These are phyloP conservation scores for Diutina scorzettiae DNA, from an alignment of 1,139 yeast species.

Conservation along the genomic window DNA sequence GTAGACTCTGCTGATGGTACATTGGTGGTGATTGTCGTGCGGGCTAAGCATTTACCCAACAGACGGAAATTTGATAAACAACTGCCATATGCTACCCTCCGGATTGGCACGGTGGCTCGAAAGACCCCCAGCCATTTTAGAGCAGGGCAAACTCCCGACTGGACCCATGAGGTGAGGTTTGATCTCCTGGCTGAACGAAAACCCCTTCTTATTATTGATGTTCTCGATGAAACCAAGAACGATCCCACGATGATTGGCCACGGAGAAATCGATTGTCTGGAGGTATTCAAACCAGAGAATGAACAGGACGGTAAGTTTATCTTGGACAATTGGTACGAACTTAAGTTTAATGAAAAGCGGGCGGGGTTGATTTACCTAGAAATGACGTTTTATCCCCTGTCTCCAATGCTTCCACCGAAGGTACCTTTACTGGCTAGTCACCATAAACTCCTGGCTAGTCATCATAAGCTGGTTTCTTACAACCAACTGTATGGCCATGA, in stretches of 20 bases:
- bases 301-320: slow-evolving; percentile 61
- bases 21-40: slow-evolving; percentile 31
- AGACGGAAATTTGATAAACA: slow-evolving; percentile 77
- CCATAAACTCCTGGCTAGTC: no score
- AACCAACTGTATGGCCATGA: background rate
- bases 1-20: slow-evolving; percentile 33
- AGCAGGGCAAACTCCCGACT: slow-evolving; percentile 86
- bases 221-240: slow-evolving; percentile 77
- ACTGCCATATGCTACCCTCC: slow-evolving; percentile 71
- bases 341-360: slow-evolving; percentile 54
- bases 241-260: slow-evolving; percentile 84
- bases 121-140: slow-evolving; percentile 62
- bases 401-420: slow-evolving; percentile 28
- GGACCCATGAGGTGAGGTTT: slow-evolving; percentile 73
- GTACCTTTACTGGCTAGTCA: background rate
- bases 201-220: slow-evolving; percentile 56
- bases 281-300: slow-evolving; percentile 42
- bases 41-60: slow-evolving; percentile 71
- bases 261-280: slow-evolving; percentile 63
- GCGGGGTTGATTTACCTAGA: slow-evolving; percentile 88
- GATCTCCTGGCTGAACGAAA: slow-evolving; percentile 48
- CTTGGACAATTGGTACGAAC: slow-evolving; percentile 69
- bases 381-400: slow-evolving; percentile 77
- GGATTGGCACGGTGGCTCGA: slow-evolving; percentile 73
- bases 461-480: background rate